These are phyloP conservation scores for Tetrahymena borealis DNA, from an alignment of 73 alveolate genomes.

Conservation along the genomic window DNA sequence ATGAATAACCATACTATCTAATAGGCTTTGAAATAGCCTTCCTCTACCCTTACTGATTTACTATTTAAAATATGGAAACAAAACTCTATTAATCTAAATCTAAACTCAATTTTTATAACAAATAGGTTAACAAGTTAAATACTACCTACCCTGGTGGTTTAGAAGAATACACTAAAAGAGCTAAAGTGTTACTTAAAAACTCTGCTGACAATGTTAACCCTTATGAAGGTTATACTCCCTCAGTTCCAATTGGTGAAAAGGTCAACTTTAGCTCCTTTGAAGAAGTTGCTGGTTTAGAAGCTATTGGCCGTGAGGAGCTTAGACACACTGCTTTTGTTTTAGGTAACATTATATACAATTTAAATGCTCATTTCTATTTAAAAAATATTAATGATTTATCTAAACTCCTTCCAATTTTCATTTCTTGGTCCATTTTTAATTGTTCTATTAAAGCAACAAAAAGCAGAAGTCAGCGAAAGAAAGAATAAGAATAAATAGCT, in stretches of 20 bases:
- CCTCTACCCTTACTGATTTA: background rate
- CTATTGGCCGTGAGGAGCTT: constrained; percentile 70
- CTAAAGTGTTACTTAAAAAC: constrained; percentile 71
- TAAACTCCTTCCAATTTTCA: background rate
- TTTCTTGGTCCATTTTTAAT: too few species aligned
- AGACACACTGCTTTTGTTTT: constrained; percentile 81
- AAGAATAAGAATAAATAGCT: too few species aligned
- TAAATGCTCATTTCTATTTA: background rate
- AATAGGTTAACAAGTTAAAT: constrained; percentile 8
- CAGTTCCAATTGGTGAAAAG: constrained; percentile 79
- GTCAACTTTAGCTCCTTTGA: constrained; percentile 63
- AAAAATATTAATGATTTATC: background rate
- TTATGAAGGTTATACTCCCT: constrained; percentile 74
- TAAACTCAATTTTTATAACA: background rate
- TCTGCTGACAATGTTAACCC: constrained; percentile 88
- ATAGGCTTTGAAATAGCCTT: background rate
- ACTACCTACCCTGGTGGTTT: constrained; percentile 90
- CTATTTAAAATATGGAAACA: background rate
- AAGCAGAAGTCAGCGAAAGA: too few species aligned
- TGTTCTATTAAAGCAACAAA: too few species aligned
- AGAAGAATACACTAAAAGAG: constrained; percentile 81
- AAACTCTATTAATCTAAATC: background rate
- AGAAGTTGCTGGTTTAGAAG: constrained; percentile 59
- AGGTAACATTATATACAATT: background rate
- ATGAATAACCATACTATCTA: background rate